phyloP scores from a whole-genome alignment of 148 eudicot species.

The Rhododendron kiyosumense region DNA sequence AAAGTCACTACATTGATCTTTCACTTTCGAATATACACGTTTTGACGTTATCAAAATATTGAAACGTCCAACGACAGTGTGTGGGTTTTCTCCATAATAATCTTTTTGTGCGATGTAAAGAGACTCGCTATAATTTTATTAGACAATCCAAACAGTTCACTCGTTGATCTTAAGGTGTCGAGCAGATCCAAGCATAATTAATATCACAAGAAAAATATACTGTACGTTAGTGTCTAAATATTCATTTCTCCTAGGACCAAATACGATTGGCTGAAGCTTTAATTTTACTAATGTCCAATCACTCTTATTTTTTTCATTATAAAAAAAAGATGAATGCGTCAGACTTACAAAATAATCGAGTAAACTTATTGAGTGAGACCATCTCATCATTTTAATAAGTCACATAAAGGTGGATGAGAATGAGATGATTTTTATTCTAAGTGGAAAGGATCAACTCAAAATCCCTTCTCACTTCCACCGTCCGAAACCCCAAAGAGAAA shows the following conservation, averaged over 20 bases:
- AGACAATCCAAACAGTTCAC: not conserved
- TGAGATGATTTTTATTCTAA: too few species aligned
- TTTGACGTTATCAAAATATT: not conserved
- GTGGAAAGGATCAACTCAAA: not conserved
- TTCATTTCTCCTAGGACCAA: not conserved
- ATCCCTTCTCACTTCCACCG: not conserved
- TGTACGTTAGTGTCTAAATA: not conserved
- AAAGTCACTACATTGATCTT: not conserved
- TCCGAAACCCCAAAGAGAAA: not conserved
- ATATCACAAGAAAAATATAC: not conserved
- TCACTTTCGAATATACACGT: not conserved
- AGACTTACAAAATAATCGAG: not conserved
- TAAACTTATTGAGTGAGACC: not conserved
- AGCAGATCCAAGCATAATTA: too few species aligned
- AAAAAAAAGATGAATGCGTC: not conserved
- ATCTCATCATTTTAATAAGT: not conserved
- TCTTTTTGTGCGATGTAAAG: not conserved
- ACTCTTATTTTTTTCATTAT: too few species aligned
- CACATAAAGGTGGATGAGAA: not conserved
- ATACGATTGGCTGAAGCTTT: not conserved
- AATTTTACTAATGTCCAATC: too few species aligned
- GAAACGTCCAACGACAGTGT: not conserved
- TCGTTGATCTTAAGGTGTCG: too few species aligned
- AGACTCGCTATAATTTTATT: not conserved
- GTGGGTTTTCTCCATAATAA: not conserved